These are phyloP conservation scores for Emmonsia crescens DNA, from an alignment of 2,329 filamentous ascomycete species.

Conservation along the genomic window DNA sequence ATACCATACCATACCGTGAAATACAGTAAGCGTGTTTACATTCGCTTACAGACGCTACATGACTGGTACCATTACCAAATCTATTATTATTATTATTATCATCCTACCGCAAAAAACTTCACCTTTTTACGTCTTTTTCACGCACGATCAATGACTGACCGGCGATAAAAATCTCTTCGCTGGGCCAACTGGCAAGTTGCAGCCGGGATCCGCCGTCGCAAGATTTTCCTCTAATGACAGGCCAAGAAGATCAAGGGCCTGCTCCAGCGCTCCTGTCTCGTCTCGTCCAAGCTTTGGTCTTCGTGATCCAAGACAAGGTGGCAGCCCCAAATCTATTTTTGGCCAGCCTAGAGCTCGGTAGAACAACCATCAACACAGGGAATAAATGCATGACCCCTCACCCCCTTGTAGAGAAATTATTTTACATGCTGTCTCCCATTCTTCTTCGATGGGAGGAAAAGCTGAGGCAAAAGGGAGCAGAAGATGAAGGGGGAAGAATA, in stretches of 20 bases:
- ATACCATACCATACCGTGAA: neutral
- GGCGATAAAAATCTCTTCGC: neutral
- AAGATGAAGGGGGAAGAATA: no score
- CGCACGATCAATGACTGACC: no score
- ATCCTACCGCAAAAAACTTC: no score
- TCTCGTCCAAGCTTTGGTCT: neutral
- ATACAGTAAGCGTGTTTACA: neutral
- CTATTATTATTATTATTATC: neutral
- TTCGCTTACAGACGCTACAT: neutral
- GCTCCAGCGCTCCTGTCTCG: neutral
- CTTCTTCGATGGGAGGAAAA: no score
- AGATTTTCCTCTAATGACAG: neutral
- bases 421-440: no score
- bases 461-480: no score
- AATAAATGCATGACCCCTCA: no score
- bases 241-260: neutral
- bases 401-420: no score
- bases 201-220: neutral
- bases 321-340: slow-evolving; percentile 2
- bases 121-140: no score
- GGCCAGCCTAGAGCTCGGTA: neutral
- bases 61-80: no score
- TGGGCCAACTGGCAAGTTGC: neutral
- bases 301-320: slow-evolving; percentile 3
- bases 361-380: neutral